These are phyloP conservation scores for Botryotinia narcissicola DNA, from an alignment of 2,329 filamentous ascomycete genomes.

Conservation along the genomic window DNA sequence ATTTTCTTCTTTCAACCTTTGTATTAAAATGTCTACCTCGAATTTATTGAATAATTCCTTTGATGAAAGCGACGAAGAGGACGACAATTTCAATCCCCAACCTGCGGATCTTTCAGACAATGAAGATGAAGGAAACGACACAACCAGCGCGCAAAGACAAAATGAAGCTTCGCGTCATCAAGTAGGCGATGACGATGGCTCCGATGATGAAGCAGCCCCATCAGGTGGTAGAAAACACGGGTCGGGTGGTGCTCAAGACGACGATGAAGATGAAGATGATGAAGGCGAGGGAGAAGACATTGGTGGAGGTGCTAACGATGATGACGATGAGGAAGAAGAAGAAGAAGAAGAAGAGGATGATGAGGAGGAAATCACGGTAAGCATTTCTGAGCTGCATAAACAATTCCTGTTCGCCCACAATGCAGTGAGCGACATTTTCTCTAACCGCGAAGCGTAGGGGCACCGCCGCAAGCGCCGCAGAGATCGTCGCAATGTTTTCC, in stretches of 20 bases:
- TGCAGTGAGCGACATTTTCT: constrained; percentile 30
- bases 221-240: constrained; percentile 29
- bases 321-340: constrained; percentile 50
- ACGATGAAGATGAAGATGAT: constrained; percentile 43
- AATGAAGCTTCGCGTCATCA: constrained; percentile 34
- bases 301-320: constrained; percentile 38
- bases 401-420: background rate
- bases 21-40: constrained; percentile 33
- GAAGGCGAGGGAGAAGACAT: constrained; percentile 43
- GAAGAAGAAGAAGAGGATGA: constrained; percentile 62
- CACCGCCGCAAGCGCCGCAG: constrained; percentile 78
- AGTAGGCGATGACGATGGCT: constrained; percentile 46
- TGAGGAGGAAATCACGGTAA: constrained; percentile 59
- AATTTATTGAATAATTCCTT: constrained; percentile 34
- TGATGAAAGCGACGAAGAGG: constrained; percentile 70
- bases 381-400: constrained; percentile 24
- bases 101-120: constrained; percentile 65
- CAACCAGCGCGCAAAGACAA: constrained; percentile 32
- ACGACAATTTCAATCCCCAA: constrained; percentile 85
- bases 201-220: constrained; percentile 48
- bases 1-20: constrained; percentile 16
- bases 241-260: constrained; percentile 21
- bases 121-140: constrained; percentile 48
- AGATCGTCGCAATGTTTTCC: constrained; percentile 77
- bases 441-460: constrained; percentile 45